Conservation (phyloP, 768 basidiomycete species). For the Amanita pseudoporphyria region DNA sequence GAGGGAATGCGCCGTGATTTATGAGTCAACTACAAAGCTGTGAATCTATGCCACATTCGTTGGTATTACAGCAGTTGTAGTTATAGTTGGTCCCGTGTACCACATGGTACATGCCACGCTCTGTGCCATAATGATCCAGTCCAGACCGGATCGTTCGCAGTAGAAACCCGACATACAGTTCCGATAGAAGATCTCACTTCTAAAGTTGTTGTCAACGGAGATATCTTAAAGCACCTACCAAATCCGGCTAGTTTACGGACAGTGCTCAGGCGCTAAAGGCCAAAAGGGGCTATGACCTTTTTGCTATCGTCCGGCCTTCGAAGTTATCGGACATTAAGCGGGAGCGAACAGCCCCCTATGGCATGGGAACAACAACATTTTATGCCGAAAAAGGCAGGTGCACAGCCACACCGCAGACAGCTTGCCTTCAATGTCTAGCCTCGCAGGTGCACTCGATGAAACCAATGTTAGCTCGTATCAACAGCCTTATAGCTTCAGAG, state of each 20-base stretch:
- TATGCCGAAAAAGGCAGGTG: background rate
- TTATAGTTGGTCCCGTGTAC: background rate
- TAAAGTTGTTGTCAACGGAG: constrained; percentile 1
- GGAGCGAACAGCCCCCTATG: background rate
- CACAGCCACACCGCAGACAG: background rate
- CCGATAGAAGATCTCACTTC: background rate
- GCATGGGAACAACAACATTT: background rate
- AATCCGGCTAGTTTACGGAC: background rate
- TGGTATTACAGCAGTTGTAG: constrained; percentile 3
- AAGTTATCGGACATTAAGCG: background rate
- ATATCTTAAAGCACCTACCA: background rate
- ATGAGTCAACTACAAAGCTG: constrained; percentile 6
- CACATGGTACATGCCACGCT: background rate
- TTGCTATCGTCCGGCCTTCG: background rate
- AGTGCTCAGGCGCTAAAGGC: background rate
- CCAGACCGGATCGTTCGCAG: background rate
- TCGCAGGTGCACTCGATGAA: constrained; percentile 47
- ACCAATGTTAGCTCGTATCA: constrained; percentile 8
- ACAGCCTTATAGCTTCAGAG: constrained; percentile 15
- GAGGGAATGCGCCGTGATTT: background rate
- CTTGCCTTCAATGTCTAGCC: constrained; percentile 39
- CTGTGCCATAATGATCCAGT: background rate
- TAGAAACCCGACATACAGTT: background rate
- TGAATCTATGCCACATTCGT: background rate
- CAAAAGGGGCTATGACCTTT: background rate